Conservation (phyloP, 1,284 basidiomycete species). For the Boletus mariae region DNA sequence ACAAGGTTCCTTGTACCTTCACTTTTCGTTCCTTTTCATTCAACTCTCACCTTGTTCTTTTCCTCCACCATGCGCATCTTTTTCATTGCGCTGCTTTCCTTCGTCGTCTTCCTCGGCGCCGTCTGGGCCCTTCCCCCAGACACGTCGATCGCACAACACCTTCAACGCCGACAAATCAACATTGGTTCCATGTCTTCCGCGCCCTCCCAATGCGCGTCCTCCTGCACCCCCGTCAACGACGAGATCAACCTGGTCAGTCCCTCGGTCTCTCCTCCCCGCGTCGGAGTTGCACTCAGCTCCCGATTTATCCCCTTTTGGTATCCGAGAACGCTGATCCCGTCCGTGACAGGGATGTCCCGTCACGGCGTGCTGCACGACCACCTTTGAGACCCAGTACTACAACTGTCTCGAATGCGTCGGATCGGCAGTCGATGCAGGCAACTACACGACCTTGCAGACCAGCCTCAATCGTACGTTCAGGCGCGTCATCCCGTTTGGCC, state of each 20-base stretch:
- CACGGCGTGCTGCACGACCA: constrained; percentile 32
- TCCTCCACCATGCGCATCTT: constrained; percentile 16
- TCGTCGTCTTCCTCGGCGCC: constrained; percentile 3
- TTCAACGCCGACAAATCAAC: constrained; percentile 17
- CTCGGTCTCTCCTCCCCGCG: too few species aligned
- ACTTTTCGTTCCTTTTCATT: background rate
- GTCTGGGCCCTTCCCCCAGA: background rate
- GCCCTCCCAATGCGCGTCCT: constrained; percentile 36
- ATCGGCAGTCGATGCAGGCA: constrained; percentile 21
- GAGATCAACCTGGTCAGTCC: constrained; percentile 26
- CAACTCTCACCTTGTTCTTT: constrained; percentile 2
- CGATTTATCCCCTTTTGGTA: background rate
- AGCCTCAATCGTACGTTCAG: constrained; percentile 29
- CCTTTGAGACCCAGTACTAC: constrained; percentile 36
- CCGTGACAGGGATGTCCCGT: constrained; percentile 28
- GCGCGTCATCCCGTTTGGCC: background rate
- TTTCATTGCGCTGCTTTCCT: constrained; percentile 1
- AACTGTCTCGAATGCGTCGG: constrained; percentile 38
- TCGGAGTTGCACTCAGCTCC: too few species aligned
- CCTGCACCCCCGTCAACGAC: constrained; percentile 33
- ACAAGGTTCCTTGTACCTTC: background rate
- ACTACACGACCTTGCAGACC: constrained; percentile 29
- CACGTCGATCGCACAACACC: background rate
- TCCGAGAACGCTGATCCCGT: background rate
- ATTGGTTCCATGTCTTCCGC: constrained; percentile 13